Evolutionary conservation across 1,139 yeast genomes (phyloP), one percentile per base, ranked within the genome.

Genomic region (Nakaseomyces glabratus): DNA sequence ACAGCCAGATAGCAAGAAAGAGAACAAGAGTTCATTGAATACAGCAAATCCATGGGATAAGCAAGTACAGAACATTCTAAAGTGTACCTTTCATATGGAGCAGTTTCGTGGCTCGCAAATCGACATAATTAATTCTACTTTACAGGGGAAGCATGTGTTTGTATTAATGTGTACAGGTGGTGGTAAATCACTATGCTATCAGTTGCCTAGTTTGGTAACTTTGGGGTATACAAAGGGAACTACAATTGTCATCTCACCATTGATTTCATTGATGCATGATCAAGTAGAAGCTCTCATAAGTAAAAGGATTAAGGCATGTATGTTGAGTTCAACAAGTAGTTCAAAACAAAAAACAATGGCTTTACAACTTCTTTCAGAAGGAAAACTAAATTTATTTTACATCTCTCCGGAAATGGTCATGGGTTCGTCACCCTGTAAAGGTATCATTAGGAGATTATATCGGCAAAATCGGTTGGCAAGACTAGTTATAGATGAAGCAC

Each of bases 131-230:
- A 74, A 79, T 45, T 76, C 93, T 1, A 76, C 95, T 0, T 61
- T 88, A 20, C 59, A 69, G 9, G 94, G 94, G 1, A 68, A 71
- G 32, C 97, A 88, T 56, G 93, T 82, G 0, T 82, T 88, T 61
- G 95, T 88, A 2, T 64, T 88, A 46, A 86, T 88, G 95, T 97
- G 97, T 0, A 88, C 97, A 0, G 97, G 97, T 21, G 97, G 97
- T 28, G 97, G 97, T 28, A 88, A 88, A 56, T 85, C 96, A 0
- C 62, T 88, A 25, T 88, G 97, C 53, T 88, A 85, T 57, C 97
- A 88, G 56, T 63, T 88, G n/a, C 97, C 97, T 0, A 95, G 97
- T 0, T 62, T 88, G 34, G 74, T 86, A 2, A 66, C 67, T 31
- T 64, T 76, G 1, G 95, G 95, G 0, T 65, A 60, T 20, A 79